Conservation (phyloP, 2,329 filamentous ascomycete genomes). For the Diaporthe velutina region DNA sequence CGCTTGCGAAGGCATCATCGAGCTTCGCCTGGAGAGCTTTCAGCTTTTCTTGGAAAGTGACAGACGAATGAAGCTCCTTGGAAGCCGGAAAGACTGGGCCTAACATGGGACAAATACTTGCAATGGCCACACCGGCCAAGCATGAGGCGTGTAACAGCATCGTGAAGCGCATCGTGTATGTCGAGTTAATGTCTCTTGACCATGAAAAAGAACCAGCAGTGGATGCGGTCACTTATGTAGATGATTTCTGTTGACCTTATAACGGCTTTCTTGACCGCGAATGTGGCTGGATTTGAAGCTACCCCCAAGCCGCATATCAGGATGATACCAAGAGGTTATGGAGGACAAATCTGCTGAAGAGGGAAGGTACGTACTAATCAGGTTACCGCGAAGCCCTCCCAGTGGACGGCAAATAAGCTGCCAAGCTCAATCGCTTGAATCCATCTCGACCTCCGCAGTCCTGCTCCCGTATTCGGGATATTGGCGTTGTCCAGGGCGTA, state of each 20-base stretch:
- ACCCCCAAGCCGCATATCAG: neutral
- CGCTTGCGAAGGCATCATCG: neutral
- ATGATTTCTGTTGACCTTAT: too few species aligned
- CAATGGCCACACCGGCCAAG: neutral
- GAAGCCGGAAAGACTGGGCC: neutral
- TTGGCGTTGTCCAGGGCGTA: too few species aligned
- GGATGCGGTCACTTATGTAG: too few species aligned
- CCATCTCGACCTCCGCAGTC: too few species aligned
- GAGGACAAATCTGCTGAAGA: neutral
- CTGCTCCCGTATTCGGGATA: too few species aligned
- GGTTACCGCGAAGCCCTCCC: neutral
- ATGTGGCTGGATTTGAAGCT: too few species aligned
- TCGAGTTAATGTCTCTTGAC: too few species aligned
- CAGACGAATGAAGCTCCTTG: neutral
- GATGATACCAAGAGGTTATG: neutral
- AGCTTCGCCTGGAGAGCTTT: neutral
- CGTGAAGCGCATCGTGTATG: neutral
- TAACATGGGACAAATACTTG: neutral
- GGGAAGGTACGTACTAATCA: neutral
- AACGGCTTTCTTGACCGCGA: too few species aligned
- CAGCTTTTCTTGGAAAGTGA: neutral
- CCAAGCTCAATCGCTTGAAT: neutral
- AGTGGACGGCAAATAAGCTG: neutral
- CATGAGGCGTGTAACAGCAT: neutral
- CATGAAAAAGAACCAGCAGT: too few species aligned